Evolutionary conservation across 2,329 filamentous ascomycete species (phyloP), one percentile per base, ranked within the genome.

Genomic region (Delphinella strobiligena): DNA sequence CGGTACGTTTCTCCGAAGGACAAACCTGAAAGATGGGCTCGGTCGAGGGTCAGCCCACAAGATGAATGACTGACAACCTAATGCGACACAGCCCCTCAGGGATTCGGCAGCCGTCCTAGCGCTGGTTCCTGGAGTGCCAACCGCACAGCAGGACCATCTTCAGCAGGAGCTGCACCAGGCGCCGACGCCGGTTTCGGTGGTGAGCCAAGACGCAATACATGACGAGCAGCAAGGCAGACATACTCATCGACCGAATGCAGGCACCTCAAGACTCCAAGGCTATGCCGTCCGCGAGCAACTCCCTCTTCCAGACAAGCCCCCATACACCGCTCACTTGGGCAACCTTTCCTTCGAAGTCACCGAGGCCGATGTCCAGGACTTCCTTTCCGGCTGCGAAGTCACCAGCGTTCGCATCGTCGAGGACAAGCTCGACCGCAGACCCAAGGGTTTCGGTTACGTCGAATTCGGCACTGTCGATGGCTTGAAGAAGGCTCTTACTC

Each of bases 401-500:
- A 82, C 82, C 49, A 95, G 78, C 59, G 86, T 98, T 49, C 84
- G 91, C 54, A 87, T 98, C 54, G 93, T 98, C 48, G 89, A 95
- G 68, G 93, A 98, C 64, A 91, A 89, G 58, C 73, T 94, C 61
- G 82, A 91, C 58, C 78, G 82, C 62, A 87, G 88, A 56, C 91
- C 91, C 49, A 98, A 98, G 71, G 91, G 91, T 36, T 98, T 98
- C 55, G 91, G 89, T 46, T 98, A 98, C 61, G 89, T 93, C 49
- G 91, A 98, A 62, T 98, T 98, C 55, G 78, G 72, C 49, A 80
- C 78, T 37, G 67, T 91, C 33, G 89, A 96, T 36, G 89, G 89
- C 44, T 69, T 98, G 55, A 93, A 93, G 70, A 82, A 87, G 64
- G 91, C 91, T 41, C 74, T 98, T 48, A 76, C 78, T 43, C 74